Base-by-base conservation (phyloP, 768 basidiomycete genomes). In the Suillus plorans region DNA sequence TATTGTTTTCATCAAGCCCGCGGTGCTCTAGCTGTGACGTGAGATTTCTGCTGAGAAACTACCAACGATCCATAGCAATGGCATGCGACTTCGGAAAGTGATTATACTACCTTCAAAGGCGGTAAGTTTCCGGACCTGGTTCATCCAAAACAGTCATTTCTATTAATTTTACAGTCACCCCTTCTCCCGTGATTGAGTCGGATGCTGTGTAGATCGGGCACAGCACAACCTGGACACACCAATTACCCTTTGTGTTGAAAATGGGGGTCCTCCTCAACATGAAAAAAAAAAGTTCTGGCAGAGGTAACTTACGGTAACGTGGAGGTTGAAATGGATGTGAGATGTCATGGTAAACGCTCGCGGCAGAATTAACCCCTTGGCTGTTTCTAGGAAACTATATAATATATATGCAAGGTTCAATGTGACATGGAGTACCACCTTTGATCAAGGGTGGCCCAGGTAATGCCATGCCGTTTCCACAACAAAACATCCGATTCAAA, bases 31-130 rank as follows among this genome's bases (percentile, higher is more conserved):
- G 10, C 18, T 42, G 25, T 58, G 57, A 58, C 57, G 57, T 58
- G 57, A 58, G 57, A 58, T 41, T 59, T 59, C 58, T 42, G 41
- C 37, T 59, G 39, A 59, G 58, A 42, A 58, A 59, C 58, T 57
- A 57, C 55, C 18, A 42, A 59, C 18, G 25, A 58, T 58, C 57
- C 57, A 39, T 57, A 58, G 39, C 57, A 41, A 28, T 58, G 57
- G 58, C 58, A 59, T 59, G 58, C 58, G 58, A 59, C 58, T 59
- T 59, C 41, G 58, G 39, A 18, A 59, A 59, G 58, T 42, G 58
- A 59, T 59, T 41, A 59, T 42, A 59, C 14, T 58, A 58, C 57
- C 57, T 58, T 57, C 16, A 41, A 41, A 58, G 57, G 4, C 57
- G 57, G 37, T 25, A 58, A 58, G 5, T 59, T 59, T 59, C 41